Conservation (phyloP, 352 stramenopile genomes). For the Pythium aphanidermatum region DNA sequence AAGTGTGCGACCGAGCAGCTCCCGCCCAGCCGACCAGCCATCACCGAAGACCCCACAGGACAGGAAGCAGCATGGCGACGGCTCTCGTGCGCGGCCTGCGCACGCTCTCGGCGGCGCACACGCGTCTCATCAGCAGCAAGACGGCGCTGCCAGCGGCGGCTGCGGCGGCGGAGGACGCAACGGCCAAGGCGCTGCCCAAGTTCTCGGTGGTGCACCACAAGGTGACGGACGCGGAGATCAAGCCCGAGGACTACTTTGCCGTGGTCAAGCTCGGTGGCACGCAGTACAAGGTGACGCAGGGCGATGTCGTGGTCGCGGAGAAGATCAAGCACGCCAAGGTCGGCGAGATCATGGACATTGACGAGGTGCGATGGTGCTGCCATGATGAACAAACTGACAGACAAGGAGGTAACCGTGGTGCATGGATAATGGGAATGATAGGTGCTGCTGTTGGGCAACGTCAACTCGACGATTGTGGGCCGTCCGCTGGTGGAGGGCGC, state of each 20-base stretch:
- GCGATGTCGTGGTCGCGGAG: slow-evolving; percentile 75
- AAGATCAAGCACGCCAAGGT: slow-evolving; percentile 86
- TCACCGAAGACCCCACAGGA: neutral
- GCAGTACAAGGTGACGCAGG: slow-evolving; percentile 85
- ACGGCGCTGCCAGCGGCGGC: slow-evolving; percentile 7
- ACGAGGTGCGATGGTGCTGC: slow-evolving; percentile 45
- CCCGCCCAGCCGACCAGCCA: slow-evolving; percentile 17
- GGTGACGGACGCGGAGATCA: slow-evolving; percentile 58
- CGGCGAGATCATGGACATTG: slow-evolving; percentile 73
- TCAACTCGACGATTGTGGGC: slow-evolving; percentile 82
- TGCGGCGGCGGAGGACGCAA: slow-evolving; percentile 11
- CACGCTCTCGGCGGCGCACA: slow-evolving; percentile 19
- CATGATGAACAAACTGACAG: too few species aligned
- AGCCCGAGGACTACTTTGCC: slow-evolving; percentile 73
- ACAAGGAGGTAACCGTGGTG: too few species aligned
- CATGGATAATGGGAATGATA: slow-evolving; percentile 9
- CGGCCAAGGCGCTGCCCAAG: slow-evolving; percentile 23
- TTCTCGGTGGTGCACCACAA: slow-evolving; percentile 76
- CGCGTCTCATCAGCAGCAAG: slow-evolving; percentile 7
- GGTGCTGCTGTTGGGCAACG: slow-evolving; percentile 75
- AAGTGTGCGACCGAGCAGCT: neutral
- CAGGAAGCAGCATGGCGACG: slow-evolving; percentile 12
- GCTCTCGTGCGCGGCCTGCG: slow-evolving; percentile 18
- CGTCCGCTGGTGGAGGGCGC: slow-evolving; percentile 62
- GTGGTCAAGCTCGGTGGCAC: slow-evolving; percentile 80